Evolutionary conservation across 139 green algal species (phyloP), one percentile per base, ranked within the genome.

Genomic region (Haematococcus lacustris): DNA sequence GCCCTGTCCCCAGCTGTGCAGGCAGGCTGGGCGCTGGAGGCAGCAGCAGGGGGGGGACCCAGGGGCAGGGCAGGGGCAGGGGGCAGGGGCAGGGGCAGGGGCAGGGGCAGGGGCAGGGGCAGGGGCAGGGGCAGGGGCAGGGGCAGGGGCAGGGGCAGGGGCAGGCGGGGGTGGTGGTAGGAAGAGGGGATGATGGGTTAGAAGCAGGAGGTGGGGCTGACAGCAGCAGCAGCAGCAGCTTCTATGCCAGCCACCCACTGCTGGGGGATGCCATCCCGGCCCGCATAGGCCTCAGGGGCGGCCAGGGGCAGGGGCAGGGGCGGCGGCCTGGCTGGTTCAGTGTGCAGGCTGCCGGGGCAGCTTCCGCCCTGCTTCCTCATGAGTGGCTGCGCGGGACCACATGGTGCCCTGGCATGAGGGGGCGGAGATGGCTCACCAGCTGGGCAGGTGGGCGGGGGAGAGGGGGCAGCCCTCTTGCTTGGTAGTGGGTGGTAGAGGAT

Each of bases 1-100:
- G 50, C 73, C 1, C 80, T 88, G 26, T 96, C 91, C 1, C 91
- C 91, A 0, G 73, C 80, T 1, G 73, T 41, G 35, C 5, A 41
- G 17, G 30, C 21, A 28, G 34, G 37, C 32, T 21, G 2, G 1
- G n/a, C 38, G 17, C 51, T 33, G 28, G n/a, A 33, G 37, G 38
- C 1, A 6, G 67, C 35, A 59, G 33, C 57, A 30, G 59, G 41
- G 51, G 70, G 30, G 38, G 39, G 21, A n/a, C n/a, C n/a, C n/a
- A n/a, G n/a, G n/a, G n/a, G n/a, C n/a, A n/a, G n/a, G n/a, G n/a
- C 38, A 53, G 30, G 40, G 47, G 51, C 4, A 39, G 6, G 1
- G 7, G 33, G 0, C 5, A 59, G 9, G 35, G 35, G 32, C 1
- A n/a, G 32, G 40, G 9, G 38, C 4, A 57, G 33, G 38, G 3